Evolutionary conservation across 768 basidiomycete species (phyloP), one percentile per base, ranked within the genome.

Genomic region (Suillus plorans): DNA sequence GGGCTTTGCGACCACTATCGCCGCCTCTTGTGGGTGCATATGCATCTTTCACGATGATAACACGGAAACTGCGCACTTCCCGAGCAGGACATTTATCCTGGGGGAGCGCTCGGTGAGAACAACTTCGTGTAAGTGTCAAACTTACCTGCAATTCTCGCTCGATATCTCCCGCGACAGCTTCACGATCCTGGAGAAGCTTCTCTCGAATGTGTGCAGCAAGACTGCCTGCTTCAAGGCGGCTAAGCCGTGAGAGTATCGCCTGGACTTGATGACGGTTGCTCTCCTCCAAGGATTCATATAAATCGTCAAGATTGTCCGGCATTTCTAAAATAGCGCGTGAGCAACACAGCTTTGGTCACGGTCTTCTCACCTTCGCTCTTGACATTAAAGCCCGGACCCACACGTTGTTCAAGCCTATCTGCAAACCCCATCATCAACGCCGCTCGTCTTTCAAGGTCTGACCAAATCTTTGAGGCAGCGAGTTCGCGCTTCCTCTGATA

Each of bases 91-190:
- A 95, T 37, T 78, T 72, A 20, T 74, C 77, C 88, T 89, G 71
- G 31, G 67, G 68, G 34, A 53, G 47, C n/a, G 60, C 61, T 62
- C 42, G 55, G 53, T 14, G 28, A 9, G 22, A 36, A 44, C 20
- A 25, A 56, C 10, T 58, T 16, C 58, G 62, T 42, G 55, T 36
- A 42, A 25, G 34, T 28, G n/a, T 63, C 18, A 49, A 37, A 74
- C 83, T 57, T 70, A 94, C 95, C 73, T 86, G 80, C 8, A 97
- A 79, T 68, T 95, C 92, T 60, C 81, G 79, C 66, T 90, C 89
- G 41, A 95, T 85, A 59, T 91, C 88, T 12, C 84, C 85, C 16
- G 76, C 78, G 20, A 82, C 77, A 14, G 74, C 77, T 61, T 87
- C 85, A 16, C 79, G 80, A 36, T 87, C 86, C 58, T 77, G 79